These are phyloP conservation scores for Paecilomyces sp. DNA, from an alignment of 2,329 filamentous ascomycete genomes.

Conservation along the genomic window DNA sequence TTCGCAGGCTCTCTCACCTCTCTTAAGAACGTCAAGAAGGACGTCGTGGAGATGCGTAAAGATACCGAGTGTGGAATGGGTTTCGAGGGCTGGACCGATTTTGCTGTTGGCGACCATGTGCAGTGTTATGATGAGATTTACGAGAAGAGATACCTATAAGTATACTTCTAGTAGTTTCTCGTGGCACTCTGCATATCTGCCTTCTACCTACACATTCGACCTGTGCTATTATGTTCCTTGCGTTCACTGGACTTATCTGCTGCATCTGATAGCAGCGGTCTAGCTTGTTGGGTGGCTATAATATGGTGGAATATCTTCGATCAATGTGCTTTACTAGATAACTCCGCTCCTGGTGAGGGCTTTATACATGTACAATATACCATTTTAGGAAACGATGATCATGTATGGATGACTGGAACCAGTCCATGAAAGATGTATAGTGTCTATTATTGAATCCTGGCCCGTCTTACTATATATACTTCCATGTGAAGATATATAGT, in stretches of 20 bases:
- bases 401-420: background rate
- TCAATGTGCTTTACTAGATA: background rate
- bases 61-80: conserved; percentile 88
- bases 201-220: background rate
- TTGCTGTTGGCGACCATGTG: conserved; percentile 74
- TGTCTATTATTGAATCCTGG: background rate
- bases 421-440: background rate
- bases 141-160: conserved; percentile 56
- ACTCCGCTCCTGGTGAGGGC: background rate
- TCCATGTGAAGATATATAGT: background rate
- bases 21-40: conserved; percentile 88
- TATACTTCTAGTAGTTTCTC: background rate
- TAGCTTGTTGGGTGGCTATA: background rate
- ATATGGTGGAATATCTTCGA: background rate
- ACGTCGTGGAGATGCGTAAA: conserved; percentile 82
- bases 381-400: background rate
- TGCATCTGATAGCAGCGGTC: background rate
- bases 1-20: conserved; percentile 64
- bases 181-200: background rate
- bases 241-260: background rate
- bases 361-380: background rate
- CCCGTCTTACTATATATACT: background rate
- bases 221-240: background rate
- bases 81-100: conserved; percentile 71
- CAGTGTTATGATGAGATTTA: conserved; percentile 76